Percentiles rank a stretch among this genome's conserved stretches.
Conservation (phyloP, 768 basidiomycete genomes). For the Mycena vulgaris region DNA sequence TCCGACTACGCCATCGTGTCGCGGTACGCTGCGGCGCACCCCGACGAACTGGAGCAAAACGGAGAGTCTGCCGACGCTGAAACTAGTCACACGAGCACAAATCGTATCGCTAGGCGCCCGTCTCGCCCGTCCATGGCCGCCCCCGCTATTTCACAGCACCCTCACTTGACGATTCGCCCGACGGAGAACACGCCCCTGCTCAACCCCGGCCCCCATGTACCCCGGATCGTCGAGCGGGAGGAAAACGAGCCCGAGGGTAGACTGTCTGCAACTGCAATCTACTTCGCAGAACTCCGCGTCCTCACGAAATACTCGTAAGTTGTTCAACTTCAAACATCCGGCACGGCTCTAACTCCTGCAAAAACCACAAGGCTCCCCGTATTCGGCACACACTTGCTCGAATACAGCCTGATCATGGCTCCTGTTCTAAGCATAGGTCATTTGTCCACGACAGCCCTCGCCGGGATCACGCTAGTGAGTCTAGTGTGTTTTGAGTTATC, state of each 20-base stretch:
- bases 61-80: conserved; percentile 10
- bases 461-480: conserved; percentile 74
- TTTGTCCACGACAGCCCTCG: conserved; percentile 90
- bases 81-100: conserved; percentile 26
- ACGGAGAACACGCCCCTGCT: conserved; percentile 75
- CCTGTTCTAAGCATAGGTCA: conserved; percentile 93
- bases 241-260: conserved; percentile 52
- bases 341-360: neutral
- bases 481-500: neutral
- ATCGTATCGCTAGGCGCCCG: conserved; percentile 35
- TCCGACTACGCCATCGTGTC: conserved; percentile 78
- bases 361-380: conserved; percentile 31
- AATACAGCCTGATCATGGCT: conserved; percentile 88
- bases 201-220: conserved; percentile 59
- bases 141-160: conserved; percentile 26
- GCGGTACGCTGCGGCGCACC: conserved; percentile 57
- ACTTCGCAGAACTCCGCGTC: conserved; percentile 73
- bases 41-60: conserved; percentile 11
- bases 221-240: conserved; percentile 69
- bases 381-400: conserved; percentile 78
- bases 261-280: conserved; percentile 50
- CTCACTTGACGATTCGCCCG: conserved; percentile 29
- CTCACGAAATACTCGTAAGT: conserved; percentile 78
- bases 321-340: neutral
- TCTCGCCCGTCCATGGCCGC: conserved; percentile 37